A percentile compares a stretch with the other conserved stretches of the same genome.
Evolutionary conservation across 2,329 filamentous ascomycete genomes (phyloP).

Genomic region (Alternaria brassicae): DNA sequence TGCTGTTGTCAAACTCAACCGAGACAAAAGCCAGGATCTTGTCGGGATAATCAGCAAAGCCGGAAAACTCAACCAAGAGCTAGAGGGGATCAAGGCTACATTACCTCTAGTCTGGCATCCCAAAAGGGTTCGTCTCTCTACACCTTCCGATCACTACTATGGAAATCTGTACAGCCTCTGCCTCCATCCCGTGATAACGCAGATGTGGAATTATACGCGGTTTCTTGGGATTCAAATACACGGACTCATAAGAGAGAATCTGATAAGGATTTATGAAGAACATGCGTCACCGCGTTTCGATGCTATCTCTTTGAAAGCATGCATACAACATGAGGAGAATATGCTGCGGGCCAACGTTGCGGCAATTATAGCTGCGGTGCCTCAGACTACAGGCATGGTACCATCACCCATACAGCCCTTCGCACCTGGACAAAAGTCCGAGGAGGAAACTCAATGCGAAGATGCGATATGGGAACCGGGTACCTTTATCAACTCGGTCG

Average conservation of each 20-base stretch:
- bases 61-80: constrained; percentile 26
- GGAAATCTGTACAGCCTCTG: constrained; percentile 40
- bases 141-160: constrained; percentile 24
- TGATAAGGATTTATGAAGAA: constrained; percentile 21
- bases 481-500: constrained; percentile 30
- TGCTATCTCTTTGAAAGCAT: constrained; percentile 8
- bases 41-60: constrained; percentile 21
- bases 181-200: constrained; percentile 37
- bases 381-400: constrained; percentile 41
- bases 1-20: constrained; percentile 29
- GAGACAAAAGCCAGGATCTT: constrained; percentile 27
- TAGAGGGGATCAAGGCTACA: constrained; percentile 30
- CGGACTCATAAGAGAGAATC: constrained; percentile 26
- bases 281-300: constrained; percentile 23
- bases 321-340: constrained; percentile 16
- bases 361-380: constrained; percentile 34
- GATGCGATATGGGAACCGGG: constrained; percentile 11
- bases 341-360: constrained; percentile 19
- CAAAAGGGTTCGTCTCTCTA: constrained; percentile 25
- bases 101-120: constrained; percentile 37
- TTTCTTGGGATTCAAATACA: constrained; percentile 34
- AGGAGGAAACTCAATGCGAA: neutral
- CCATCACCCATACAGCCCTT: constrained; percentile 26
- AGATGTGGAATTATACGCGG: constrained; percentile 44
- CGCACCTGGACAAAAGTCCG: neutral